phyloP scores from a whole-genome alignment of 176 grass and related monocot species.

The Saccharum spontaneum region DNA sequence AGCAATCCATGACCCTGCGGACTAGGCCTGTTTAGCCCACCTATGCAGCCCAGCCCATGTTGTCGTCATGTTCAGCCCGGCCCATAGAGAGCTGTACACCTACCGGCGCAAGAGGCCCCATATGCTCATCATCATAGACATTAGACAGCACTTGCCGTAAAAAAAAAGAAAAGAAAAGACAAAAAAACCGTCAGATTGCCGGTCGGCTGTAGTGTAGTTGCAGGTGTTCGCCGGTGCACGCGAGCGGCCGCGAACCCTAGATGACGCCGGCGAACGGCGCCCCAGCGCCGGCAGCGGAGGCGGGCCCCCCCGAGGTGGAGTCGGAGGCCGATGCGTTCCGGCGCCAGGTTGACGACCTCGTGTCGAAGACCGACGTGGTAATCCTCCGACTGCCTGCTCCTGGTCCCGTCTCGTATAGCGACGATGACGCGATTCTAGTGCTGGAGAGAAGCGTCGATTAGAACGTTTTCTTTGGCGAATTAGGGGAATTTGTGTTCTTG shows the following conservation, averaged over 20 bases:
- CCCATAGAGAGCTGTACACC: neutral
- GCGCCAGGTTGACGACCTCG: constrained; percentile 44
- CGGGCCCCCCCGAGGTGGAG: neutral
- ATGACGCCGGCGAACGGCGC: constrained; percentile 43
- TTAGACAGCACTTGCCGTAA: neutral
- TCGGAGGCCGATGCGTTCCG: constrained; percentile 39
- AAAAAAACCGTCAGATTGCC: neutral
- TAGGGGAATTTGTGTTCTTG: neutral
- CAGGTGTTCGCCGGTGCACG: constrained; percentile 15
- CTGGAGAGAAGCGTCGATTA: neutral
- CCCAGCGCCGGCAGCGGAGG: neutral
- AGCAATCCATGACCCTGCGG: neutral
- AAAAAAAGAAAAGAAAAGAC: neutral
- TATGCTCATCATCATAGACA: neutral
- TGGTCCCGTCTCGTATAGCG: neutral
- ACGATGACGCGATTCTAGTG: neutral
- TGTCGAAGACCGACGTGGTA: constrained; percentile 57
- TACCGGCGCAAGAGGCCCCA: neutral
- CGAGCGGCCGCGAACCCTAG: constrained; percentile 13
- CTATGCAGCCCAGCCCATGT: neutral
- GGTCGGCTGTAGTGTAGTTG: constrained; percentile 1
- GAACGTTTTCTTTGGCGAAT: neutral
- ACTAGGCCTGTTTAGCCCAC: neutral
- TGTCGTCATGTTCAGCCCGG: neutral
- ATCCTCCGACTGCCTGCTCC: neutral